Percentiles rank a stretch among this genome's conserved stretches.
phyloP scores from a whole-genome alignment of 2,329 filamentous ascomycete species.

The Exophiala sp. region DNA sequence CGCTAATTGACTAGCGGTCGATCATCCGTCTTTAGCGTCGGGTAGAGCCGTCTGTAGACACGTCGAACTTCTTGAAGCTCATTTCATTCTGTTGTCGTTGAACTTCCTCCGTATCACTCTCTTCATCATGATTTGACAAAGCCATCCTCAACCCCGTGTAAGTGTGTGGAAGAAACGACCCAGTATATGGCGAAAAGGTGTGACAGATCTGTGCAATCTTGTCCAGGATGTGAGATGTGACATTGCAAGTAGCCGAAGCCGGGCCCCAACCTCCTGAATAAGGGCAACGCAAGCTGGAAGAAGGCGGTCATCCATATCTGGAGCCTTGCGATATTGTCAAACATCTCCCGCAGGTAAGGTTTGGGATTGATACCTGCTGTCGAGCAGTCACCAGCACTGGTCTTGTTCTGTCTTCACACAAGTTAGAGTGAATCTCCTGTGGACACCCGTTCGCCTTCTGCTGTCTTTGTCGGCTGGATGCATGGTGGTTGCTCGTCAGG shows the following conservation, averaged over 20 bases:
- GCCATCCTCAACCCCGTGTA: slow-evolving; percentile 10
- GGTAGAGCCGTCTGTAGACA: slow-evolving; percentile 1
- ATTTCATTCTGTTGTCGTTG: neutral
- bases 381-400: neutral
- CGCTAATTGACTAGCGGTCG: neutral
- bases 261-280: slow-evolving; percentile 17
- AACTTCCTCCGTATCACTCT: slow-evolving; percentile 5
- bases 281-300: no score
- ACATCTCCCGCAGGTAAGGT: neutral
- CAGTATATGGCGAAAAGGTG: slow-evolving; percentile 7
- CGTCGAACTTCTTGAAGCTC: neutral
- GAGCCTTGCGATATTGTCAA: neutral
- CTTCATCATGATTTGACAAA: slow-evolving; percentile 20
- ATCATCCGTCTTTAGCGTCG: slow-evolving; percentile 6
- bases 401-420: neutral
- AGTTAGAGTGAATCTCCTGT: neutral
- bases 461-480: neutral
- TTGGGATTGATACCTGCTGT: neutral
- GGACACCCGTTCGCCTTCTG: neutral
- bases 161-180: slow-evolving; percentile 3
- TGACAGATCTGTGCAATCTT: slow-evolving; percentile 16
- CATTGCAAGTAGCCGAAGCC: slow-evolving; percentile 22
- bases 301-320: neutral
- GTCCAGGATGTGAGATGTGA: slow-evolving; percentile 16
- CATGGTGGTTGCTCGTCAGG: neutral